A percentile compares a stretch with the other conserved stretches of the same genome.
Conservation (phyloP, 1,139 yeast genomes). For the Citeromyces hawaiiensis region DNA sequence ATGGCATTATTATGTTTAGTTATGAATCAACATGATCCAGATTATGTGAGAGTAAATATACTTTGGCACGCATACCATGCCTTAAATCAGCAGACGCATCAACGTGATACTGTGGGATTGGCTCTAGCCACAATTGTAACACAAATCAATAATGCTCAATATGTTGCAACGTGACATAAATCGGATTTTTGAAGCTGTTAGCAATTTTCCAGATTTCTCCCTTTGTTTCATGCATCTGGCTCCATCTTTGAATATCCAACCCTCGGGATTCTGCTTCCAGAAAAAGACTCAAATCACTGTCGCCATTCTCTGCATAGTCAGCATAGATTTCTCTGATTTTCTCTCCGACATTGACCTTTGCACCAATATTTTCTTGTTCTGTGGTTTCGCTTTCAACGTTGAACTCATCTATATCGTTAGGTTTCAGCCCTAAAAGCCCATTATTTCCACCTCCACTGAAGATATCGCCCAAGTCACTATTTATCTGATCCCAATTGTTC, state of each 20-base stretch:
- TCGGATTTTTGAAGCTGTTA: background rate
- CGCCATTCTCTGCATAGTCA: background rate
- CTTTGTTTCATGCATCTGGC: background rate
- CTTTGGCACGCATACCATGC: too few relatives aligned
- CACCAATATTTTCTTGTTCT: constrained; percentile 6
- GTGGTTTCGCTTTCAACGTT: constrained; percentile 24
- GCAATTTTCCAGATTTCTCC: background rate
- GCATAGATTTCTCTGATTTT: background rate
- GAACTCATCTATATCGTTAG: constrained; percentile 40
- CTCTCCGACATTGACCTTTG: background rate
- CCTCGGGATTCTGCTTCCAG: background rate
- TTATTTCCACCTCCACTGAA: constrained; percentile 1
- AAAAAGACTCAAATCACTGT: background rate
- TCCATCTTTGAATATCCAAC: background rate
- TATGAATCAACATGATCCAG: too few relatives aligned
- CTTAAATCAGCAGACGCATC: too few relatives aligned
- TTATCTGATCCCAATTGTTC: constrained; percentile 20
- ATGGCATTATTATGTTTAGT: too few relatives aligned
- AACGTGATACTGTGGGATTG: too few relatives aligned
- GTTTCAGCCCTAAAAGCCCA: constrained; percentile 41
- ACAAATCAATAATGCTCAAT: background rate
- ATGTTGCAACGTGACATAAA: background rate
- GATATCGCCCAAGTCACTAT: constrained; percentile 13
- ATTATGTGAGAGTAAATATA: too few relatives aligned
- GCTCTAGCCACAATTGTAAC: too few relatives aligned